phyloP scores from a whole-genome alignment of 176 grass and related monocot species.

The Carex kokanica region DNA sequence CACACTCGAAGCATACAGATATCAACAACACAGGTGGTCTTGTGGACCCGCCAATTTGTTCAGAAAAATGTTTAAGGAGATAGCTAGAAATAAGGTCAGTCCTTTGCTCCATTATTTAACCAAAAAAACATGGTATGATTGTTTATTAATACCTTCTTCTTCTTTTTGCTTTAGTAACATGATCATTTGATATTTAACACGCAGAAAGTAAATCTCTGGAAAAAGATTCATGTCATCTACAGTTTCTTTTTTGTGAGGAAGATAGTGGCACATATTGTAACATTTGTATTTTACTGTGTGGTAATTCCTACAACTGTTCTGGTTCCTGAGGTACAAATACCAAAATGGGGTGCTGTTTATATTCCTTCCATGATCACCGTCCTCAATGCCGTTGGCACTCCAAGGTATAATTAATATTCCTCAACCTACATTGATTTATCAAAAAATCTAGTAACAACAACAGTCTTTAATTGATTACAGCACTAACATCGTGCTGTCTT shows the following conservation, averaged over 20 bases:
- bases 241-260: constrained; percentile 78
- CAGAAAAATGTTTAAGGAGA: constrained; percentile 79
- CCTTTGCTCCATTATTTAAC: background rate
- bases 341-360: constrained; percentile 72
- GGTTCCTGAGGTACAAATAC: constrained; percentile 69
- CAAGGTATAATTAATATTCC: constrained; percentile 29
- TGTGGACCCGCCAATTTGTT: constrained; percentile 74
- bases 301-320: constrained; percentile 63
- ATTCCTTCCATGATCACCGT: constrained; percentile 62
- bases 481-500: constrained; percentile 11
- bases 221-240: constrained; percentile 78
- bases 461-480: no score
- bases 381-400: constrained; percentile 63
- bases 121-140: background rate
- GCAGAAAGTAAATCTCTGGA: constrained; percentile 73
- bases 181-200: constrained; percentile 15
- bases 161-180: constrained; percentile 24
- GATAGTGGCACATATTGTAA: constrained; percentile 65
- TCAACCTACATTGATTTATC: no score
- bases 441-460: no score
- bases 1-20: constrained; percentile 60
- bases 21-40: constrained; percentile 86
- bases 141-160: background rate
- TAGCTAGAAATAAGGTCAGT: constrained; percentile 58
- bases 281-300: constrained; percentile 77